A percentile compares a stretch with the other conserved stretches of the same genome.
These are phyloP conservation scores for Fagopyrum homotropicum DNA, from an alignment of 148 eudicot genomes.

Conservation along the genomic window DNA sequence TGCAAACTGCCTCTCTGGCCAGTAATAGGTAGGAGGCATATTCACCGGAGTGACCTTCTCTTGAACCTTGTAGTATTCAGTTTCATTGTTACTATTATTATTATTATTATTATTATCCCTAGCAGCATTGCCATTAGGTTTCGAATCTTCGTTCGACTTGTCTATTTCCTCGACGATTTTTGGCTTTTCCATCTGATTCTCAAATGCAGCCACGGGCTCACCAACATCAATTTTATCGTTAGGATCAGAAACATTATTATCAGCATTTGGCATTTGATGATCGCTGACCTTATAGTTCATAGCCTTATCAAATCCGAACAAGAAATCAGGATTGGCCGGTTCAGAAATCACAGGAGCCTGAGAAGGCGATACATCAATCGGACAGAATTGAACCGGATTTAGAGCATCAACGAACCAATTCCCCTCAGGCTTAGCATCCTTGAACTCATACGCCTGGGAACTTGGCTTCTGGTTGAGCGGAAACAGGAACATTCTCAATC, in stretches of 20 bases:
- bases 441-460: constrained; percentile 24
- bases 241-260: background rate
- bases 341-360: constrained; percentile 16
- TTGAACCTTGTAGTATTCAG: constrained; percentile 6
- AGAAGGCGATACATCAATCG: constrained; percentile 15
- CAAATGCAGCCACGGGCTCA: constrained; percentile 9
- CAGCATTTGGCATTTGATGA: constrained; percentile 24
- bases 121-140: constrained; percentile 6
- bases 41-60: constrained; percentile 24
- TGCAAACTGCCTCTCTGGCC: constrained; percentile 30
- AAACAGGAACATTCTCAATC: constrained; percentile 60
- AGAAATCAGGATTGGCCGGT: constrained; percentile 40
- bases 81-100: background rate
- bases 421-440: constrained; percentile 22
- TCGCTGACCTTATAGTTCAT: constrained; percentile 21
- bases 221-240: background rate
- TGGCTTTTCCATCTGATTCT: constrained; percentile 10
- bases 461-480: constrained; percentile 15
- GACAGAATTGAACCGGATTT: constrained; percentile 29
- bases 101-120: background rate
- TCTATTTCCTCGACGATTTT: constrained; percentile 30
- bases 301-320: constrained; percentile 67
- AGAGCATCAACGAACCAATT: constrained; percentile 59
- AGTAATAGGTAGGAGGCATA: constrained; percentile 25
- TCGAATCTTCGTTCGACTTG: constrained; percentile 47